These are phyloP conservation scores for Nannizziopsis arthrosporioides DNA, from an alignment of 2,329 filamentous ascomycete genomes.

Conservation along the genomic window DNA sequence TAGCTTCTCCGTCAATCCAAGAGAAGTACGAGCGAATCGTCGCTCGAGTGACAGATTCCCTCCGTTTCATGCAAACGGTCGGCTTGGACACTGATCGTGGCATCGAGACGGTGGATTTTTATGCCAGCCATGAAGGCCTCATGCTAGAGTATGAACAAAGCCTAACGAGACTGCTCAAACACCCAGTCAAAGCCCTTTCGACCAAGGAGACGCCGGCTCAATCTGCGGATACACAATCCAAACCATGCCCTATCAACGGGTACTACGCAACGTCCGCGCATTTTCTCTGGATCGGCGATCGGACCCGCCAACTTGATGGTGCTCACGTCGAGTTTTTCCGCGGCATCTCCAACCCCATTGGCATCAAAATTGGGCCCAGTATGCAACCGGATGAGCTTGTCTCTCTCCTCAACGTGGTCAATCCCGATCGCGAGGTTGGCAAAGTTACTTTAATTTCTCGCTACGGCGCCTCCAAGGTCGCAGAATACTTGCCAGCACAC, in stretches of 20 bases:
- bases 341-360: constrained; percentile 88
- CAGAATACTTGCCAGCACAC: constrained; percentile 63
- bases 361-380: constrained; percentile 86
- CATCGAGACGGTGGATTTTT: constrained; percentile 85
- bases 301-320: constrained; percentile 83
- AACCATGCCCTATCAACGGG: constrained; percentile 39
- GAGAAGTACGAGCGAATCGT: constrained; percentile 79
- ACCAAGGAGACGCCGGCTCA: constrained; percentile 9
- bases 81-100: constrained; percentile 76
- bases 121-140: constrained; percentile 88
- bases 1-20: constrained; percentile 70
- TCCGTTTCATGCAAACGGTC: constrained; percentile 89
- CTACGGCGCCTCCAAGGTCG: constrained; percentile 72
- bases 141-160: constrained; percentile 89
- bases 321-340: constrained; percentile 97
- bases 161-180: constrained; percentile 59
- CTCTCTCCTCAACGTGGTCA: constrained; percentile 68
- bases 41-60: constrained; percentile 71
- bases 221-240: constrained; percentile 18
- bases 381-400: constrained; percentile 68
- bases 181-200: constrained; percentile 22
- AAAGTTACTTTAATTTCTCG: constrained; percentile 95
- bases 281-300: constrained; percentile 97
- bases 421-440: constrained; percentile 68
- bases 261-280: constrained; percentile 94